Conservation (phyloP, 2,329 filamentous ascomycete species). For the Fusarium palustre region DNA sequence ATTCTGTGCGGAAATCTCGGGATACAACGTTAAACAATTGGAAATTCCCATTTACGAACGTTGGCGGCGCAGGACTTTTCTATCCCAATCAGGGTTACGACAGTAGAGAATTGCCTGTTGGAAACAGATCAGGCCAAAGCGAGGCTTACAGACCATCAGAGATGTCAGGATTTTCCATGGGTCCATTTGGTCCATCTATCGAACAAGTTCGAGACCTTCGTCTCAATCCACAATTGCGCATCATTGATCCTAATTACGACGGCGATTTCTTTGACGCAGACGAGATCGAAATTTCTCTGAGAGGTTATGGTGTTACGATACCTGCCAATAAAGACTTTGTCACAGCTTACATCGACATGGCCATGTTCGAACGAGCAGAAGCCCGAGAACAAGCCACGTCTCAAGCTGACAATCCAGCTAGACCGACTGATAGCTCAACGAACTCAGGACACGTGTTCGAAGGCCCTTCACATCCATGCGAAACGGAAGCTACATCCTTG, state of each 20-base stretch:
- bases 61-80: slow-evolving; percentile 2
- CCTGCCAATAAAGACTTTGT: neutral
- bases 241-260: neutral
- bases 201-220: slow-evolving; percentile 6
- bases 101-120: neutral
- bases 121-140: neutral
- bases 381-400: neutral
- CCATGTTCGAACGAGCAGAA: slow-evolving; percentile 2
- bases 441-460: neutral
- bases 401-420: neutral
- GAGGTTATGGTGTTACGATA: slow-evolving; percentile 12
- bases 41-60: slow-evolving; percentile 7
- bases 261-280: slow-evolving; percentile 12
- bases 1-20: neutral
- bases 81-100: neutral
- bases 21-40: slow-evolving; percentile 10
- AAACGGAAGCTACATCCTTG: neutral
- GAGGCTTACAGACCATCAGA: slow-evolving; percentile 6
- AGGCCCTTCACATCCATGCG: neutral
- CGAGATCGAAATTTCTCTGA: slow-evolving; percentile 7
- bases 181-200: neutral
- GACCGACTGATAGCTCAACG: neutral
- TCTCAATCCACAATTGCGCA: neutral
- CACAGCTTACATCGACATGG: slow-evolving; percentile 9
- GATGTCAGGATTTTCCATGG: slow-evolving; percentile 15